These are phyloP conservation scores for Mediolabrus comicus DNA, from an alignment of 108 stramenopile genomes.

Conservation along the genomic window DNA sequence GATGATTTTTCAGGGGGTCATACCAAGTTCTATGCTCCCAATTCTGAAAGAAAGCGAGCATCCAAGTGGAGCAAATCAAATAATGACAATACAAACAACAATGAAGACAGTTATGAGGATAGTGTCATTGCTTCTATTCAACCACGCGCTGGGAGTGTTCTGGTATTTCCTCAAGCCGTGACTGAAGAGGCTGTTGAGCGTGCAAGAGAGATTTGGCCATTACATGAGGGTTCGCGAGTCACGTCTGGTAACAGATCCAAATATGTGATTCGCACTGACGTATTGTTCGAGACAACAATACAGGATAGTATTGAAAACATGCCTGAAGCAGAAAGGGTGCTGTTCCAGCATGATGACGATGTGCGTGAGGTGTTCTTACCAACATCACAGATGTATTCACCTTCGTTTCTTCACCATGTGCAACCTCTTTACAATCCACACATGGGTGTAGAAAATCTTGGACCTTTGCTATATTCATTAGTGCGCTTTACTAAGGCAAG, in stretches of 20 bases:
- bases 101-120: background rate
- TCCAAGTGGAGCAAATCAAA: constrained; percentile 23
- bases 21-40: constrained; percentile 78
- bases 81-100: background rate
- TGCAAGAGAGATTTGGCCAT: constrained; percentile 71
- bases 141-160: constrained; percentile 64
- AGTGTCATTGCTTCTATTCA: constrained; percentile 64
- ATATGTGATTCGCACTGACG: constrained; percentile 88
- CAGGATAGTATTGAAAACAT: constrained; percentile 19
- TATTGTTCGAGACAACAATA: constrained; percentile 58
- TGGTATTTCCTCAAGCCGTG: constrained; percentile 85
- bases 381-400: constrained; percentile 40
- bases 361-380: constrained; percentile 71
- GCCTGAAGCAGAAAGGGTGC: constrained; percentile 10
- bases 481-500: constrained; percentile 70
- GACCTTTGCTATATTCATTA: constrained; percentile 69
- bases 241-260: constrained; percentile 61
- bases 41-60: constrained; percentile 8
- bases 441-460: constrained; percentile 87
- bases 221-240: constrained; percentile 82
- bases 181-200: constrained; percentile 72
- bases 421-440: constrained; percentile 69
- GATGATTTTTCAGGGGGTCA: constrained; percentile 86
- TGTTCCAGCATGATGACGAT: constrained; percentile 59
- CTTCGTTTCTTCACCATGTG: constrained; percentile 57